Evolutionary conservation across 148 eudicot genomes (phyloP).

Genomic region (Nepenthes mirabilis): DNA sequence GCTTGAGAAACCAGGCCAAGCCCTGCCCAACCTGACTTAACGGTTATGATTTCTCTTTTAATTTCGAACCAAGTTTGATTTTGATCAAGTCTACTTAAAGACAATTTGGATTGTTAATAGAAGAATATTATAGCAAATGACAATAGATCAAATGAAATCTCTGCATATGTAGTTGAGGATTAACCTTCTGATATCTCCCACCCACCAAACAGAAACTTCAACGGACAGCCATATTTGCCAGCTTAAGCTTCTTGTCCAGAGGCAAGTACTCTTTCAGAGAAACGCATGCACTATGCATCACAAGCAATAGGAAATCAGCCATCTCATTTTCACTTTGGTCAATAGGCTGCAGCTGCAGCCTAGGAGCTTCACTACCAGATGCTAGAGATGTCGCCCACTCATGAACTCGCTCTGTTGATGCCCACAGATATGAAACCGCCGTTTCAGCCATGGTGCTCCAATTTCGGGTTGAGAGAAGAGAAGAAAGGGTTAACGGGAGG

Average conservation of each 20-base stretch:
- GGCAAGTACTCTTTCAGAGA: constrained; percentile 43
- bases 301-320: constrained; percentile 28
- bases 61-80: no score
- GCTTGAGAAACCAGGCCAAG: no score
- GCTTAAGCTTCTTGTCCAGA: constrained; percentile 52
- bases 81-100: no score
- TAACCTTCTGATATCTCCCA: no score
- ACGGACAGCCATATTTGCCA: constrained; percentile 48
- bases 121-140: no score
- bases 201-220: neutral
- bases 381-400: constrained; percentile 26
- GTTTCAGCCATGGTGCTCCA: constrained; percentile 46
- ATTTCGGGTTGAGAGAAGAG: constrained; percentile 34
- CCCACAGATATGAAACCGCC: constrained; percentile 42
- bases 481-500: constrained; percentile 57
- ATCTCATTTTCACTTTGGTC: constrained; percentile 33
- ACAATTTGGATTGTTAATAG: no score
- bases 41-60: no score
- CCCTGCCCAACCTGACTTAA: no score
- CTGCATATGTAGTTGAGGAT: no score
- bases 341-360: constrained; percentile 21
- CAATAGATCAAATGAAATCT: no score
- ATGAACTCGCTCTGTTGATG: constrained; percentile 40
- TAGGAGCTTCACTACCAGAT: constrained; percentile 9
- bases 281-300: constrained; percentile 39